Conservation (phyloP, 2,329 filamentous ascomycete genomes). For the Penicillium verrucosum region DNA sequence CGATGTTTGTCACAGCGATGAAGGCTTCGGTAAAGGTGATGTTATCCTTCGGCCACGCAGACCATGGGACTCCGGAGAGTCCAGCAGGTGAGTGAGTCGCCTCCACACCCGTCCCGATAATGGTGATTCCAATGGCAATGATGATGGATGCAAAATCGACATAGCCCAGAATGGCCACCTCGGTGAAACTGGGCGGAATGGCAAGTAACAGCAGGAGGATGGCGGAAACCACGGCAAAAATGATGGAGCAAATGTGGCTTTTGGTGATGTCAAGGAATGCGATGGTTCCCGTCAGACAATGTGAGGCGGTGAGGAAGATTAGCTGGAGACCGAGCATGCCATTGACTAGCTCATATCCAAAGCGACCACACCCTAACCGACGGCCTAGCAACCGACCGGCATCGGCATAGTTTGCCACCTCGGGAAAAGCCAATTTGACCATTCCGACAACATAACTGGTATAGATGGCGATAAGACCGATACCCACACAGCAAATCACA, state of each 20-base stretch:
- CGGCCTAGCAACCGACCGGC: conserved; percentile 43
- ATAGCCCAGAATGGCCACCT: conserved; percentile 37
- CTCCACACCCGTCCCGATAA: conserved; percentile 32
- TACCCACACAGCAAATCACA: conserved; percentile 41
- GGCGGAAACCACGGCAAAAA: conserved; percentile 44
- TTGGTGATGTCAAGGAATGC: conserved; percentile 43
- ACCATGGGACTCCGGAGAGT: conserved; percentile 27
- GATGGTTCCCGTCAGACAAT: conserved; percentile 47
- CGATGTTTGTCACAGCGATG: conserved; percentile 33
- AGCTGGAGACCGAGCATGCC: conserved; percentile 44
- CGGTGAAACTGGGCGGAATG: conserved; percentile 33
- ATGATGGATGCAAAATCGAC: conserved; percentile 35
- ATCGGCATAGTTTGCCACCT: conserved; percentile 44
- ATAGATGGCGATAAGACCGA: conserved; percentile 40
- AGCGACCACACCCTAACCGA: conserved; percentile 38
- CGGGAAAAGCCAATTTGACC: conserved; percentile 34
- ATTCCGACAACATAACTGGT: conserved; percentile 43
- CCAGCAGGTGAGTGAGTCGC: conserved; percentile 22
- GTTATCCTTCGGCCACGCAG: conserved; percentile 23
- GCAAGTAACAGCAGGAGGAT: conserved; percentile 29
- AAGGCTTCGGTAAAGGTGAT: conserved; percentile 31
- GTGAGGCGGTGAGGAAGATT: conserved; percentile 43
- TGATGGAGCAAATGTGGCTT: conserved; percentile 36
- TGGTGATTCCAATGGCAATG: conserved; percentile 32
- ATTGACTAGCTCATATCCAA: conserved; percentile 42